Evolutionary conservation across 2,329 filamentous ascomycete species (phyloP), one percentile per base, ranked within the genome.

Genomic region (Aspergillus ochraceoroseus): DNA sequence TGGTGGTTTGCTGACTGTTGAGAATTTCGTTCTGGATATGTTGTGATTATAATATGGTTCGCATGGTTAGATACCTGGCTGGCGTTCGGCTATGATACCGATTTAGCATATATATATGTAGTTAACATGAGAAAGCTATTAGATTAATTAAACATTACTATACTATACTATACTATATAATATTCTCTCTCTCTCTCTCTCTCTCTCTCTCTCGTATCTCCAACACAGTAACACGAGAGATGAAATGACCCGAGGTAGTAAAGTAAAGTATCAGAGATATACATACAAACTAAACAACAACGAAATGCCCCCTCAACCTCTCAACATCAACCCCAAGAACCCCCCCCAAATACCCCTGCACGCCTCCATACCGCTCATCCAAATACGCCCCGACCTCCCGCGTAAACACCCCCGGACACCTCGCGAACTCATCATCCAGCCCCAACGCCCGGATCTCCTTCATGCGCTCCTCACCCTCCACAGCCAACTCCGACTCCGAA

Each of bases 371-470:
- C 37, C 65, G 72, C 3, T 68, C 61, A 2, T 75, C 57, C 4
- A 94, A 62, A 58, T 86, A 79, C 11, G 53, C 58, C 18, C 71
- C 62, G 3, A 88, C 72, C 7, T 68, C 70, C 11, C 59, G 52
- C n/a, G 87, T 79, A 67, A 89, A 81, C 2, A 77, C 74, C 3
- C 66, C 61, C 2, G 80, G 76, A 51, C 83, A 86, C 14, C 73
- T 70, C 0, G 77, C 82, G 71, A 87, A 94, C 2, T 80, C 77
- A n/a, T 83, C 79, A 0, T 79, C 74, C 35, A 94, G 66, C 0
- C 87, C 87, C 50, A 92, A 78, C 32, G 75, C 72, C 3, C 66
- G 61, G 38, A 94, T 82, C 64, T 94, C 86, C 32, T 69, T 65
- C 48, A 90, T 56, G 36, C 84, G 74, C 54, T 75, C 71, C 41